A percentile compares a stretch with the other conserved stretches of the same genome.
phyloP scores from a whole-genome alignment of 805 yeast species.

The Saccharomycopsis olivae region DNA sequence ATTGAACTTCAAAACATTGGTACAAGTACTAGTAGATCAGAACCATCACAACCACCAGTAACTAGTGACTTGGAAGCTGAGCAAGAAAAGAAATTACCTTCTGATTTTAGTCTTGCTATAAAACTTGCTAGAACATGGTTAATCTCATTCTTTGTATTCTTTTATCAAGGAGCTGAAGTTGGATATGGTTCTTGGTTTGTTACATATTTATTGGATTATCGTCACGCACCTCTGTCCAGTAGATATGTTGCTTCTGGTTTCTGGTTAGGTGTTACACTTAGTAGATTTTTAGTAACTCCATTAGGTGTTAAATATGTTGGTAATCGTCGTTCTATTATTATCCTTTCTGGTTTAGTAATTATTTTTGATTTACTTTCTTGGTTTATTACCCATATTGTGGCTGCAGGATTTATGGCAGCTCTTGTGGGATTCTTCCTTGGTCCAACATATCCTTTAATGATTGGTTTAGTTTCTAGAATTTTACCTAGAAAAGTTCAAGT shows the following conservation, averaged over 20 bases:
- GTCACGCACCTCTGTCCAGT: slow-evolving; percentile 32
- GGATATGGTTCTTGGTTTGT: slow-evolving; percentile 57
- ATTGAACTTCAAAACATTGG: slow-evolving; percentile 3
- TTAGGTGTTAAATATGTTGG: slow-evolving; percentile 31
- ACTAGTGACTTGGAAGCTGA: slow-evolving; percentile 3
- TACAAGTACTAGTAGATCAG: not conserved
- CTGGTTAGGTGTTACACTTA: slow-evolving; percentile 56
- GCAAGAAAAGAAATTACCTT: slow-evolving; percentile 1
- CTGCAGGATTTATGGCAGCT: slow-evolving; percentile 35
- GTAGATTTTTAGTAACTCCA: slow-evolving; percentile 40
- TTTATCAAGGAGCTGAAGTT: slow-evolving; percentile 57
- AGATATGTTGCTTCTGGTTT: slow-evolving; percentile 56
- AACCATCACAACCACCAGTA: not conserved
- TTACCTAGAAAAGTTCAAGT: slow-evolving; percentile 43
- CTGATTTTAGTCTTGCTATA: slow-evolving; percentile 25
- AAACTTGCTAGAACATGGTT: slow-evolving; percentile 38
- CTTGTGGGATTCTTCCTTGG: slow-evolving; percentile 46
- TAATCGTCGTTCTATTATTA: slow-evolving; percentile 32
- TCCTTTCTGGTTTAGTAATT: slow-evolving; percentile 28
- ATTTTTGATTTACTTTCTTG: slow-evolving; percentile 34
- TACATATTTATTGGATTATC: slow-evolving; percentile 42
- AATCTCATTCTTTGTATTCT: slow-evolving; percentile 40
- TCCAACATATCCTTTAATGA: slow-evolving; percentile 46
- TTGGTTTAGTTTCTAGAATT: slow-evolving; percentile 33
- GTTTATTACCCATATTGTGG: slow-evolving; percentile 35